These are phyloP conservation scores for Trichocomaceae sp. DNA, from an alignment of 2,329 filamentous ascomycete species.

Conservation along the genomic window DNA sequence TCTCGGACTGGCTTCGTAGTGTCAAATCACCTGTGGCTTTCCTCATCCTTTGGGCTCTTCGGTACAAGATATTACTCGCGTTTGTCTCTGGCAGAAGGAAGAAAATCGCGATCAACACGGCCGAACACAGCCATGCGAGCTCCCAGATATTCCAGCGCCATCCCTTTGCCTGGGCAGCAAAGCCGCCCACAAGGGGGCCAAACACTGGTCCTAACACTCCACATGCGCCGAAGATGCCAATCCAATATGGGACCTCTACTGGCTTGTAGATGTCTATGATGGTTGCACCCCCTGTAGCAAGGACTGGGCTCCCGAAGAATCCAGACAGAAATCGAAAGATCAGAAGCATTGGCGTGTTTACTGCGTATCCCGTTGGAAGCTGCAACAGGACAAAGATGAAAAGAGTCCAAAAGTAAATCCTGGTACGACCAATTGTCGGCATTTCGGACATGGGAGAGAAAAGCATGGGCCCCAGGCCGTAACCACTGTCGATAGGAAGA, in stretches of 20 bases:
- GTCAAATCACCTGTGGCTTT: conserved; percentile 51
- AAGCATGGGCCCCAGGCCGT: conserved; percentile 52
- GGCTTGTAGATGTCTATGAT: conserved; percentile 59
- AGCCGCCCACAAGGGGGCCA: conserved; percentile 47
- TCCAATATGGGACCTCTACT: conserved; percentile 38
- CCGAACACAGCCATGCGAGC: conserved; percentile 50
- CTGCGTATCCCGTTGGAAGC: neutral
- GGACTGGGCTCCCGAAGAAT: conserved; percentile 57
- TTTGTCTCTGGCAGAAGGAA: conserved; percentile 46
- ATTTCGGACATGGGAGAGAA: conserved; percentile 57
- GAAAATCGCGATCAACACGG: conserved; percentile 41
- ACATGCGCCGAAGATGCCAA: conserved; percentile 46
- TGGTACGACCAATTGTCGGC: conserved; percentile 59
- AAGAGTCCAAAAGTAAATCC: conserved; percentile 62
- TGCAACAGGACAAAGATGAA: conserved; percentile 47
- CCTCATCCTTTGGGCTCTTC: conserved; percentile 45
- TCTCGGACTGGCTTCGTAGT: conserved; percentile 58
- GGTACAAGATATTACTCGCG: conserved; percentile 5
- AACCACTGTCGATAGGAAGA: conserved; percentile 33
- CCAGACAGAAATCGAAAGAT: conserved; percentile 53
- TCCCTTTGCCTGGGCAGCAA: conserved; percentile 36
- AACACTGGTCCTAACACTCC: conserved; percentile 37
- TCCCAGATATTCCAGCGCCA: conserved; percentile 54
- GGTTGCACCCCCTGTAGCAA: conserved; percentile 64
- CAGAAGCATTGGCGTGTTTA: conserved; percentile 3